phyloP scores from a whole-genome alignment of 345 rosid genomes.

The Pistacia atlantica region DNA sequence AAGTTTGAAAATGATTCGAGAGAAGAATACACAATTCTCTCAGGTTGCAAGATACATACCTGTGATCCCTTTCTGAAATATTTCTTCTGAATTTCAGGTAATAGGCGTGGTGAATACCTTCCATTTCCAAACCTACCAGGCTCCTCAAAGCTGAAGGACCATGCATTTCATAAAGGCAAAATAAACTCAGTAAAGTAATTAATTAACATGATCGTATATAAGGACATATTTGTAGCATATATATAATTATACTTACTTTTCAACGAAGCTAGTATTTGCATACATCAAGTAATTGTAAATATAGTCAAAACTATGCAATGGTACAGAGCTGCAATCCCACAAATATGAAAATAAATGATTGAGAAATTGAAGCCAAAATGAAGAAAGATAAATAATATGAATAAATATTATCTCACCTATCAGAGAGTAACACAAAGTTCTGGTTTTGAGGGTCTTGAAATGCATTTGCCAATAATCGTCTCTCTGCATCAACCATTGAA shows the following conservation, averaged over 20 bases:
- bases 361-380: background rate
- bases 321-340: slow-evolving; percentile 68
- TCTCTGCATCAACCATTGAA: slow-evolving; percentile 94
- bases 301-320: slow-evolving; percentile 31
- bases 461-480: slow-evolving; percentile 78
- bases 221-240: background rate
- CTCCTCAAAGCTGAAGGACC: slow-evolving; percentile 67
- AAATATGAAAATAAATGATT: slow-evolving; percentile 2
- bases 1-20: slow-evolving; percentile 1
- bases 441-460: slow-evolving; percentile 82
- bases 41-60: slow-evolving; percentile 42
- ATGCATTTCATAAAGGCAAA: background rate
- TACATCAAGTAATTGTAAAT: no score
- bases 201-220: no score
- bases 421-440: slow-evolving; percentile 93
- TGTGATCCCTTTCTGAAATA: slow-evolving; percentile 96
- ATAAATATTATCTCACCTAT: slow-evolving; percentile 49
- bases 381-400: no score
- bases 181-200: background rate
- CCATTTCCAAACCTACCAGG: slow-evolving; percentile 95
- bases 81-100: slow-evolving; percentile 83
- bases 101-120: slow-evolving; percentile 86
- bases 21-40: background rate
- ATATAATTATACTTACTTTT: slow-evolving; percentile 51
- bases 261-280: slow-evolving; percentile 77